These are phyloP conservation scores for Aspergillus phoenicis DNA, from an alignment of 2,329 filamentous ascomycete species.

Conservation along the genomic window DNA sequence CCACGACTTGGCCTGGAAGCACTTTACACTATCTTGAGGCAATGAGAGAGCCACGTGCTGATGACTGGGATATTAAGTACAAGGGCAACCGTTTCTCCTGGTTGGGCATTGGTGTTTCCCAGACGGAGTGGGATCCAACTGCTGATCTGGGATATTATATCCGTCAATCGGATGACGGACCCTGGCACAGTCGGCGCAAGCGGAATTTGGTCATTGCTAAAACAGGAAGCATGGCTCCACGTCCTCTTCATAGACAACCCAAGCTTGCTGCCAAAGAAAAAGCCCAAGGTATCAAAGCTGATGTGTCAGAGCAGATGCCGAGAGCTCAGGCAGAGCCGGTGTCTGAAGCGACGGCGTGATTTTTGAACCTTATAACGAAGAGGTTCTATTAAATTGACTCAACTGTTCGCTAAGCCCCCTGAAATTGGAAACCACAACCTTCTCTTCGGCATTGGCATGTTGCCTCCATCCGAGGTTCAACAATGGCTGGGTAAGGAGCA, in stretches of 20 bases:
- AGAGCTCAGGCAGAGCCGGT: too few relatives aligned
- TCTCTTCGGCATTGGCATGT: too few relatives aligned
- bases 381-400: too few relatives aligned
- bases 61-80: slow-evolving; percentile 28
- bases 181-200: slow-evolving; percentile 14
- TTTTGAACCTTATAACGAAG: too few relatives aligned
- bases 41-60: slow-evolving; percentile 19
- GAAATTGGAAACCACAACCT: too few relatives aligned
- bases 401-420: too few relatives aligned
- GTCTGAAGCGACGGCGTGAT: too few relatives aligned
- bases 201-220: slow-evolving; percentile 2
- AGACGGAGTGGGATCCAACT: slow-evolving; percentile 19
- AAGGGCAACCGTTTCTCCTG: slow-evolving; percentile 22
- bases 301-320: too few relatives aligned
- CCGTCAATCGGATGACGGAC: slow-evolving; percentile 27
- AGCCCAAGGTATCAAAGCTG: background rate
- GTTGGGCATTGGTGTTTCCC: slow-evolving; percentile 24
- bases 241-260: background rate
- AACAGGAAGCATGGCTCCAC: background rate
- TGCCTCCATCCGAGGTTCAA: too few relatives aligned
- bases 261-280: background rate
- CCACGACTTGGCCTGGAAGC: slow-evolving; percentile 27
- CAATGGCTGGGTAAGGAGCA: too few relatives aligned
- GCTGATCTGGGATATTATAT: slow-evolving; percentile 23
- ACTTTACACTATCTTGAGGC: slow-evolving; percentile 28